Percentiles rank a stretch among this genome's conserved stretches.
Evolutionary conservation across 352 stramenopile species (phyloP).

Genomic region (Discostella stelligera): DNA sequence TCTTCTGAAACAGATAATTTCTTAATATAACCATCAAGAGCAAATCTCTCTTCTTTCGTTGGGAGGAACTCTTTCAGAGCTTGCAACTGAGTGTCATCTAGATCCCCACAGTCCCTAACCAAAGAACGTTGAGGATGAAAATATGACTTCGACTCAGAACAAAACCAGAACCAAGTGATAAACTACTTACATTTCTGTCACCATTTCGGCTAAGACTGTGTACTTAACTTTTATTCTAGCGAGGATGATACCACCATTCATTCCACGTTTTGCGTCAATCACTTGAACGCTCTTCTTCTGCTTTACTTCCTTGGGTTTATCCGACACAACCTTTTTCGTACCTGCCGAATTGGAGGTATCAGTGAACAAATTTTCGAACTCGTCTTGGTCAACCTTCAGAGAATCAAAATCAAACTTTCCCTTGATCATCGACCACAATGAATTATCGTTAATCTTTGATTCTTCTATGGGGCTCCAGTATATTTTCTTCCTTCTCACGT

Average conservation of each 20-base stretch:
- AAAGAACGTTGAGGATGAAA: slow-evolving; percentile 5
- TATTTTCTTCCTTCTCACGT: slow-evolving; percentile 81
- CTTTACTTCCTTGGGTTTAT: slow-evolving; percentile 44
- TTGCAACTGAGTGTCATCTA: slow-evolving; percentile 82
- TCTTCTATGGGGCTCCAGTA: slow-evolving; percentile 82
- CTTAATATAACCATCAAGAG: slow-evolving; percentile 85
- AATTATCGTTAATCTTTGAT: slow-evolving; percentile 84
- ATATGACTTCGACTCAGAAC: neutral
- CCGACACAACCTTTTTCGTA: slow-evolving; percentile 53
- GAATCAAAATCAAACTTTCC: slow-evolving; percentile 66
- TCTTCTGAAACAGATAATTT: slow-evolving; percentile 56
- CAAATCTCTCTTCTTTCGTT: slow-evolving; percentile 87
- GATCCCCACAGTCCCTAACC: slow-evolving; percentile 66
- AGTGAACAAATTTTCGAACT: slow-evolving; percentile 83
- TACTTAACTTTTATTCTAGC: slow-evolving; percentile 92
- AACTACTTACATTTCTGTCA: slow-evolving; percentile 78
- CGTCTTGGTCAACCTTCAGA: slow-evolving; percentile 77
- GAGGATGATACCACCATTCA: slow-evolving; percentile 97
- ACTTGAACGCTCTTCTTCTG: slow-evolving; percentile 82
- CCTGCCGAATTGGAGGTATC: slow-evolving; percentile 67
- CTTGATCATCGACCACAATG: slow-evolving; percentile 85
- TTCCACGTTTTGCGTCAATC: slow-evolving; percentile 92
- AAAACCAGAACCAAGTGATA: neutral
- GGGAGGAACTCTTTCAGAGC: slow-evolving; percentile 92
- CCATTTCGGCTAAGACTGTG: slow-evolving; percentile 85